phyloP scores from a whole-genome alignment of 225 moss, liverwort and hornwort genomes.

The Polytrichum formosum region DNA sequence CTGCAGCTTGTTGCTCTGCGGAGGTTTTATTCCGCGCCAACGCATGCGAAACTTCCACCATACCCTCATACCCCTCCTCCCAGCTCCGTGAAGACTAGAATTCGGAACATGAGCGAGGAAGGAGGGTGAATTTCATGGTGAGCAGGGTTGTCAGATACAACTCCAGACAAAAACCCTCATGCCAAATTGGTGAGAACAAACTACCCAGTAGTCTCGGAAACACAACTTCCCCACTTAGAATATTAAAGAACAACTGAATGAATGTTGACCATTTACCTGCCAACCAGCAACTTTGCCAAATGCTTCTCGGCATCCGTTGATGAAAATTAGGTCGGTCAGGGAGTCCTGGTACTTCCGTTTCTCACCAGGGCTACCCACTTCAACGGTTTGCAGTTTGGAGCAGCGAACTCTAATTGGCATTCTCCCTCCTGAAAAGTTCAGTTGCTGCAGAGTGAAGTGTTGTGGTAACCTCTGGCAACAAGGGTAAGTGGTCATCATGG shows the following conservation, averaged over 20 bases:
- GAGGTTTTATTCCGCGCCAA: slow-evolving; percentile 67
- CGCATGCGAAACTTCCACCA: slow-evolving; percentile 95
- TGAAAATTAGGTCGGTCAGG: slow-evolving; percentile 76
- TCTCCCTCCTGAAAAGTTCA: slow-evolving; percentile 2
- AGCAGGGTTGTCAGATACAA: neutral
- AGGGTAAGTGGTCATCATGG: slow-evolving; percentile 12
- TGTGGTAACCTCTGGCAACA: slow-evolving; percentile 7
- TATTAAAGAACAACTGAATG: neutral
- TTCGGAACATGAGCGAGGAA: slow-evolving; percentile 1
- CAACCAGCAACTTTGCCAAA: slow-evolving; percentile 84
- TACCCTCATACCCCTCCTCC: slow-evolving; percentile 87
- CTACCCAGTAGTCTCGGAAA: too few species aligned
- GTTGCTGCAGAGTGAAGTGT: neutral
- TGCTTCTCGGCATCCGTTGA: slow-evolving; percentile 80
- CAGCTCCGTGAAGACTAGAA: slow-evolving; percentile 77
- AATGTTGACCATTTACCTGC: slow-evolving; percentile 49
- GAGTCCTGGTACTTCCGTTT: slow-evolving; percentile 70
- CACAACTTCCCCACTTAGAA: too few species aligned
- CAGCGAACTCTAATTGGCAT: slow-evolving; percentile 14
- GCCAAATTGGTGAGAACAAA: neutral
- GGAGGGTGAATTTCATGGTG: neutral
- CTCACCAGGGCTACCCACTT: slow-evolving; percentile 13
- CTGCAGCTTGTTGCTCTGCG: slow-evolving; percentile 80
- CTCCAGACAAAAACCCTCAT: neutral
- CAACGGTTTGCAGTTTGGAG: slow-evolving; percentile 14